Percentiles rank a stretch among this genome's conserved stretches.
Evolutionary conservation across 805 yeast species (phyloP).

Genomic region (Yamadazyma scolyti): DNA sequence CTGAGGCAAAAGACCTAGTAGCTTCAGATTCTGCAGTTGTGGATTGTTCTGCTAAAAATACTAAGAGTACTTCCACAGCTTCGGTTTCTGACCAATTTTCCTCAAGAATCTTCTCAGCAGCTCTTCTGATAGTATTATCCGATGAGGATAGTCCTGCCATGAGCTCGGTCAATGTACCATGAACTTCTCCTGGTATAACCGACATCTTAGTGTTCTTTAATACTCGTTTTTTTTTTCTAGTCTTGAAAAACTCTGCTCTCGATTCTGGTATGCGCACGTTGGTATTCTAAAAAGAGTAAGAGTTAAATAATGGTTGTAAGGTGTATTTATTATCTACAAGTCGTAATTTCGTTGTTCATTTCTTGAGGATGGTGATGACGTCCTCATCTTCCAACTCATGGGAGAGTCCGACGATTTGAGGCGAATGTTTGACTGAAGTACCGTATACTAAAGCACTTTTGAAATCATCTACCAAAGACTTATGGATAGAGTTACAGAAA

Average conservation of each 20-base stretch:
- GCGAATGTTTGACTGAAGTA: conserved; percentile 93
- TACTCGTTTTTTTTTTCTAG: too few species aligned
- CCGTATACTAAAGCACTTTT: conserved; percentile 93
- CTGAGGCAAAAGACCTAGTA: conserved; percentile 75
- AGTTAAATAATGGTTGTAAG: too few species aligned
- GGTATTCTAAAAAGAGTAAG: too few species aligned
- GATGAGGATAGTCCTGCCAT: conserved; percentile 65
- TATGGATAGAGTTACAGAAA: conserved; percentile 95
- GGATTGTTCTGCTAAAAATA: conserved; percentile 81
- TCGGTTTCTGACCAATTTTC: conserved; percentile 64
- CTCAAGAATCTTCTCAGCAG: conserved; percentile 73
- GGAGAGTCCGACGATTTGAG: conserved; percentile 87
- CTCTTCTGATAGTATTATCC: conserved; percentile 69
- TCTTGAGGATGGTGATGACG: conserved; percentile 90
- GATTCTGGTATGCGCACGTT: too few species aligned
- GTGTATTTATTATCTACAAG: too few species aligned
- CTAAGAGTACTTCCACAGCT: conserved; percentile 65
- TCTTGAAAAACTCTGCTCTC: too few species aligned
- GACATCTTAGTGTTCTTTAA: too few species aligned
- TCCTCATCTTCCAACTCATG: conserved; percentile 93
- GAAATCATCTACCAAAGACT: conserved; percentile 88
- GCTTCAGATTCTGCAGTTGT: conserved; percentile 56
- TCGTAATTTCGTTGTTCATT: too few species aligned
- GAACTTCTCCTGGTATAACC: conserved; percentile 58
- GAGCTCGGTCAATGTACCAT: conserved; percentile 50